Percentiles rank a stretch among this genome's conserved stretches.
phyloP scores from a whole-genome alignment of 352 stramenopile genomes.

The Pythium brassicae region DNA sequence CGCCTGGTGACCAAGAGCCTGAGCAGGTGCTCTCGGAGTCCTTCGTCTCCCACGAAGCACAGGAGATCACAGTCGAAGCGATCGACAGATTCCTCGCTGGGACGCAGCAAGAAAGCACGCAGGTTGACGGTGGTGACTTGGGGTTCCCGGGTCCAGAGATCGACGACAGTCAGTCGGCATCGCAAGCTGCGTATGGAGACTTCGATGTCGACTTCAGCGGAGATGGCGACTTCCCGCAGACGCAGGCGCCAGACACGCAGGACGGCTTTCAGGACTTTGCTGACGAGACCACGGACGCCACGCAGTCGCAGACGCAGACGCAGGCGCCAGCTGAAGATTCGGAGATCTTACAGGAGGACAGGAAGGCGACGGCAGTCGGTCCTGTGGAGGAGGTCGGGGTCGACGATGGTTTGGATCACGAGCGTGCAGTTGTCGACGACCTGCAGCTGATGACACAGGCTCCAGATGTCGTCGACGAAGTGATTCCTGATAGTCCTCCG shows the following conservation, averaged over 20 bases:
- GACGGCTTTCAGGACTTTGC: slow-evolving; percentile 3
- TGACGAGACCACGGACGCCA: neutral
- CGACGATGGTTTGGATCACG: neutral
- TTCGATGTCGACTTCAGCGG: neutral
- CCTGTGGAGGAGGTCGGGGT: neutral
- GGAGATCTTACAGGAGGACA: neutral
- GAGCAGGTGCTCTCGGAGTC: neutral
- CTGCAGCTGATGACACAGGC: neutral
- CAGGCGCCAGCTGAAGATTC: neutral
- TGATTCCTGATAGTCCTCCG: neutral
- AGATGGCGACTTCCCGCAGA: slow-evolving; percentile 1
- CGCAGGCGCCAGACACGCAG: slow-evolving; percentile 5
- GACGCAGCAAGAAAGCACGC: neutral
- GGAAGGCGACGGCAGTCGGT: neutral
- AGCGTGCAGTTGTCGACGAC: neutral
- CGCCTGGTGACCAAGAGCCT: neutral
- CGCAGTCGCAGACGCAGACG: neutral
- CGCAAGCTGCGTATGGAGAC: neutral
- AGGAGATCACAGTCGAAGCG: neutral
- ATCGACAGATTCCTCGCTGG: neutral
- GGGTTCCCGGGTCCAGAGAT: neutral
- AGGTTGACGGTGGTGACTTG: neutral
- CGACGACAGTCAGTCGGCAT: neutral
- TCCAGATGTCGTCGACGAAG: neutral
- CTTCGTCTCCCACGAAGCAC: neutral